Conservation (phyloP, 2,329 filamentous ascomycete genomes). For the Epichloe baconii region DNA sequence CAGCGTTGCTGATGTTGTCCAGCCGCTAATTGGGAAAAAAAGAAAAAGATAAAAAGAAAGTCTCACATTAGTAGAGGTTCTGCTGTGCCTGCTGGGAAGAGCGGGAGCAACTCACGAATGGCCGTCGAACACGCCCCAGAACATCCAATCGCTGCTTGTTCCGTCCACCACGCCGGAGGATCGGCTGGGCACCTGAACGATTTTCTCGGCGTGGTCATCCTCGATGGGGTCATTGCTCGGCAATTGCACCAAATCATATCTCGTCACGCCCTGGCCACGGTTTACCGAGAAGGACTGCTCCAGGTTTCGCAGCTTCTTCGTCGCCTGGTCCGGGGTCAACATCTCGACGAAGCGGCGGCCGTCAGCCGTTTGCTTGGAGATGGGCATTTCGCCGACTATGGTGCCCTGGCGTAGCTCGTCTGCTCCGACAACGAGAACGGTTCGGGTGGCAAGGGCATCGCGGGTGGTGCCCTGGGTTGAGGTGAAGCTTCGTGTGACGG, state of each 20-base stretch:
- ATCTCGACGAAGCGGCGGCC: conserved; percentile 85
- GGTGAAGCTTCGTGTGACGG: conserved; percentile 30
- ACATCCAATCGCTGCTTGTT: conserved; percentile 79
- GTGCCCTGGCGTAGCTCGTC: conserved; percentile 83
- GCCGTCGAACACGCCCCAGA: conserved; percentile 98
- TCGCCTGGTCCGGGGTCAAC: conserved; percentile 89
- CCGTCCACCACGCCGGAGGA: conserved; percentile 25
- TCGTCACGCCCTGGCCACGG: conserved; percentile 77
- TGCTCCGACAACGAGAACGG: conserved; percentile 75
- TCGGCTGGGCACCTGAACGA: conserved; percentile 70
- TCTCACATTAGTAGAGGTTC: background rate
- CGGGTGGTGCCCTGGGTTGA: conserved; percentile 20
- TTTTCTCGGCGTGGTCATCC: conserved; percentile 96
- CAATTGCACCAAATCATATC: conserved; percentile 89
- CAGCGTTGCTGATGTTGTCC: conserved; percentile 94
- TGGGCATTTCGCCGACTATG: conserved; percentile 70
- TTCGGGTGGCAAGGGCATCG: conserved; percentile 40
- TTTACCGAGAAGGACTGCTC: conserved; percentile 89
- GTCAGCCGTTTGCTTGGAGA: conserved; percentile 77
- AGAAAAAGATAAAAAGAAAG: conserved; percentile 4
- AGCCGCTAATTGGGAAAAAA: conserved; percentile 49
- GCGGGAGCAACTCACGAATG: conserved; percentile 54
- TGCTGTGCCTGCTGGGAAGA: too few relatives aligned
- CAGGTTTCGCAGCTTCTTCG: conserved; percentile 72
- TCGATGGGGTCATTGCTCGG: conserved; percentile 97